Evolutionary conservation across 73 alveolate species (phyloP).

Genomic region (Strombidium stylifer): DNA sequence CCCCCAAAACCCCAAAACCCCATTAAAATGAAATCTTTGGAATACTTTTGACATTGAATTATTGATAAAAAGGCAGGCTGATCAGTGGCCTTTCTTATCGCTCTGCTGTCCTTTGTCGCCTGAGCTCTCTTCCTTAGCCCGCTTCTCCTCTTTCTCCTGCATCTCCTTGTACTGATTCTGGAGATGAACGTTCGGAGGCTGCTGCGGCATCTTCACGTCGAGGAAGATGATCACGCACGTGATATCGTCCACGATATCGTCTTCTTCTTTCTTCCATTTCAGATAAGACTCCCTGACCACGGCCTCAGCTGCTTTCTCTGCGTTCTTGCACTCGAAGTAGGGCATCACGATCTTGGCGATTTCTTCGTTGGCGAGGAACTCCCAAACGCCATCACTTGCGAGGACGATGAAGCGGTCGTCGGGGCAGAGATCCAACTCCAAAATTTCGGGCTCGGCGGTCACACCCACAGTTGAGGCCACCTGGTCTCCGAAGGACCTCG

Average conservation of each 20-base stretch:
- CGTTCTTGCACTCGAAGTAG: constrained; percentile 37
- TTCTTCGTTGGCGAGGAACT: constrained; percentile 40
- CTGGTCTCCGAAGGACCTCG: constrained; percentile 41
- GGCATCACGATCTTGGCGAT: constrained; percentile 31
- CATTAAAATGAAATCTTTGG: too few relatives aligned
- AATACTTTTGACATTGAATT: too few relatives aligned
- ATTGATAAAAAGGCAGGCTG: too few relatives aligned
- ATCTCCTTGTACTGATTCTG: too few relatives aligned
- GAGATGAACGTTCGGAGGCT: too few relatives aligned
- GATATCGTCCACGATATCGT: constrained; percentile 44
- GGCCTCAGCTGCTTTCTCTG: constrained; percentile 56
- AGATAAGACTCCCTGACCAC: constrained; percentile 17
- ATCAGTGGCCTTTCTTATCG: too few relatives aligned
- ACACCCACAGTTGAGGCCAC: constrained; percentile 47
- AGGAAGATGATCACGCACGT: constrained; percentile 41
- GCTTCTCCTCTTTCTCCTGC: too few relatives aligned
- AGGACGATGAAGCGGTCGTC: constrained; percentile 48
- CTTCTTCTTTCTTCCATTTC: constrained; percentile 44
- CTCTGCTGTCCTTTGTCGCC: too few relatives aligned
- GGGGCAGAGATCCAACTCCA: constrained; percentile 17
- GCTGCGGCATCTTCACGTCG: constrained; percentile 11
- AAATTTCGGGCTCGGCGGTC: constrained; percentile 41
- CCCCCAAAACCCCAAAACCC: too few relatives aligned
- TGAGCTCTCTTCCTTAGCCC: too few relatives aligned
- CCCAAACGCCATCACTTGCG: constrained; percentile 63